phyloP scores from a whole-genome alignment of 1,139 yeast species.

The Protomyces inouyei region DNA sequence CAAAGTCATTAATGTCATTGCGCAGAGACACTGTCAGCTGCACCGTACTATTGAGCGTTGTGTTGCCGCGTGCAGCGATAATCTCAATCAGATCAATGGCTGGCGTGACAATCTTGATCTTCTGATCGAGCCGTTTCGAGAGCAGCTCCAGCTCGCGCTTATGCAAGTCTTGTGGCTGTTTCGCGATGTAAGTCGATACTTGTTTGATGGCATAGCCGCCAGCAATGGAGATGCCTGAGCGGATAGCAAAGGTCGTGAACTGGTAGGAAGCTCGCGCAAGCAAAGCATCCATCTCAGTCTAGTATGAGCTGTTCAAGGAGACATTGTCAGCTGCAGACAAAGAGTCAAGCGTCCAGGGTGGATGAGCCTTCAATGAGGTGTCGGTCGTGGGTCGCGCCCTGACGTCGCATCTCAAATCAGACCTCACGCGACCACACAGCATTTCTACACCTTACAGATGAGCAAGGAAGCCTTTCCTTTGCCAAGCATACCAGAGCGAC shows the following conservation, averaged over 20 bases:
- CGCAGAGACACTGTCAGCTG: conserved; percentile 55
- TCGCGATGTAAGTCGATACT: conserved; percentile 28
- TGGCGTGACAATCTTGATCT: conserved; percentile 49
- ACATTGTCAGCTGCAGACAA: too few relatives aligned
- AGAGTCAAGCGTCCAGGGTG: too few relatives aligned
- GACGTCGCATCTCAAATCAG: too few relatives aligned
- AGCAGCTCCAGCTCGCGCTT: conserved; percentile 22
- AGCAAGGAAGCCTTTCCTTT: conserved; percentile 14
- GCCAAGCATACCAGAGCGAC: conserved; percentile 22
- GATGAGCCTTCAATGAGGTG: too few relatives aligned
- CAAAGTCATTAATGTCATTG: conserved; percentile 57
- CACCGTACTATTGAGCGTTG: conserved; percentile 56
- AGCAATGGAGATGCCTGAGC: conserved; percentile 30
- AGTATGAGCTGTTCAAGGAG: not conserved
- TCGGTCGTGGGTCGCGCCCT: too few relatives aligned
- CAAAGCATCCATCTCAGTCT: conserved; percentile 12
- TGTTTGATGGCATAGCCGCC: conserved; percentile 30
- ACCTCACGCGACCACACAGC: too few relatives aligned
- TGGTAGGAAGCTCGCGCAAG: conserved; percentile 28
- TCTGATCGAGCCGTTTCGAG: conserved; percentile 28
- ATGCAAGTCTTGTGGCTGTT: conserved; percentile 24
- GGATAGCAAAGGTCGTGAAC: conserved; percentile 31
- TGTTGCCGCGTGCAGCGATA: conserved; percentile 67
- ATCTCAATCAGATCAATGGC: conserved; percentile 68
- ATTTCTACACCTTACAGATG: not conserved